phyloP scores from a whole-genome alignment of 139 green algal genomes.

The Volvox reticuliferus region DNA sequence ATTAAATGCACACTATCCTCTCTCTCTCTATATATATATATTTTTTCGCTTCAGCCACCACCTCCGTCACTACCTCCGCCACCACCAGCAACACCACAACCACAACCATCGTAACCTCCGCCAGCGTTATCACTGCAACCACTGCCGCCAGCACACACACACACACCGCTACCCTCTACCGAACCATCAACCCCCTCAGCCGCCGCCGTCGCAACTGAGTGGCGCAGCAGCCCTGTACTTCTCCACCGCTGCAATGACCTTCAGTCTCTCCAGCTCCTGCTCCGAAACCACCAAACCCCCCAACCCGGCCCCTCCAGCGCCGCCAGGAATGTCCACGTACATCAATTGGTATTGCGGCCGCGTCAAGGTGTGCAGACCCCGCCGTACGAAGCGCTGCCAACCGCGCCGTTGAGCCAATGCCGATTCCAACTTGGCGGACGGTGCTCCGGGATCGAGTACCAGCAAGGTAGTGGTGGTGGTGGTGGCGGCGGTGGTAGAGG shows the following conservation, averaged over 20 bases:
- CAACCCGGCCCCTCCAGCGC: no score
- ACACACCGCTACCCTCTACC: no score
- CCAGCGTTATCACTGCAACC: no score
- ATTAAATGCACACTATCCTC: no score
- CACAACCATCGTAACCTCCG: neutral
- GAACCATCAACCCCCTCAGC: no score
- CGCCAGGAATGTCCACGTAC: slow-evolving; percentile 41
- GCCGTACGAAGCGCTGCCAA: slow-evolving; percentile 60
- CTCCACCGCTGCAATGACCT: slow-evolving; percentile 23
- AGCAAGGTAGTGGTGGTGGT: slow-evolving; percentile 54
- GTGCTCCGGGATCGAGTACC: slow-evolving; percentile 56
- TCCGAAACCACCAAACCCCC: neutral
- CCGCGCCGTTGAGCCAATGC: slow-evolving; percentile 33
- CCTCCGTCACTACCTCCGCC: neutral
- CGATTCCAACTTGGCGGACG: slow-evolving; percentile 2
- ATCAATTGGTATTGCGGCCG: slow-evolving; percentile 68
- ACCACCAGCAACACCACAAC: neutral
- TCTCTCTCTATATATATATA: no score
- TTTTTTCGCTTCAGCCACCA: no score
- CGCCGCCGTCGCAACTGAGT: no score
- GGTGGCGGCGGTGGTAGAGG: neutral
- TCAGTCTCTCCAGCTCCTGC: slow-evolving; percentile 9
- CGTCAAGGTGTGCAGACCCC: slow-evolving; percentile 63
- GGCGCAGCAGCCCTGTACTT: neutral
- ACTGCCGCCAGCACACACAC: no score